These are phyloP conservation scores for Flaveria floridana DNA, from an alignment of 140 eudicot genomes.

Conservation along the genomic window DNA sequence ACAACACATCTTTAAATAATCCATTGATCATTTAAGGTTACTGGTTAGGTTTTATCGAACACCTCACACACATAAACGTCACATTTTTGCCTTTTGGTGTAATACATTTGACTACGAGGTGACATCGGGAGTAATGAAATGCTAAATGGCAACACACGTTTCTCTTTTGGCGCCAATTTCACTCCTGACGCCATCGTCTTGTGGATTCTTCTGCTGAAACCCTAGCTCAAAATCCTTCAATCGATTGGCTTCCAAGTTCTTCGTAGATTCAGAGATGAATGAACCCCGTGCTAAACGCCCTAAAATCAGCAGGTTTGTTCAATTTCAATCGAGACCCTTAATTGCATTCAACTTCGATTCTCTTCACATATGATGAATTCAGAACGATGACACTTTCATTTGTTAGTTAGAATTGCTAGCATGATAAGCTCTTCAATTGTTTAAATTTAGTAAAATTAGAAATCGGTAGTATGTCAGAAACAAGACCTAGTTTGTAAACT, in stretches of 20 bases:
- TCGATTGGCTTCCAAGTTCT: conserved; percentile 5
- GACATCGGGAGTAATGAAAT: background rate
- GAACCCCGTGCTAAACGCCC: conserved; percentile 70
- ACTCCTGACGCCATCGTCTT: conserved; percentile 15
- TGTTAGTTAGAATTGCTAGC: background rate
- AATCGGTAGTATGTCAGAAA: conserved; percentile 13
- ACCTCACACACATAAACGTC: no score
- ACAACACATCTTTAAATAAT: no score
- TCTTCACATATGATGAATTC: background rate
- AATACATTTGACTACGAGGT: background rate
- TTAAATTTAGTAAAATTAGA: background rate
- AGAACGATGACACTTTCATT: background rate
- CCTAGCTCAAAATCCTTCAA: conserved; percentile 21
- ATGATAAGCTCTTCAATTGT: background rate
- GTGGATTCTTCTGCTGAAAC: conserved; percentile 15
- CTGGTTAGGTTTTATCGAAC: background rate
- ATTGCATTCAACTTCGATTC: background rate
- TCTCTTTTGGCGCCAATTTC: conserved; percentile 45
- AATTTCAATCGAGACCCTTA: conserved; percentile 22
- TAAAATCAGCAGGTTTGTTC: conserved; percentile 62
- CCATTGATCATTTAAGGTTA: background rate
- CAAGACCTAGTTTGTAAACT: background rate
- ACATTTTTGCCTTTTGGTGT: no score
- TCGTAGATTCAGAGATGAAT: conserved; percentile 39
- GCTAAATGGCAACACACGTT: background rate